Percentiles rank a stretch among this genome's conserved stretches.
These are phyloP conservation scores for Suillus tomentosus DNA, from an alignment of 768 basidiomycete species.

Conservation along the genomic window DNA sequence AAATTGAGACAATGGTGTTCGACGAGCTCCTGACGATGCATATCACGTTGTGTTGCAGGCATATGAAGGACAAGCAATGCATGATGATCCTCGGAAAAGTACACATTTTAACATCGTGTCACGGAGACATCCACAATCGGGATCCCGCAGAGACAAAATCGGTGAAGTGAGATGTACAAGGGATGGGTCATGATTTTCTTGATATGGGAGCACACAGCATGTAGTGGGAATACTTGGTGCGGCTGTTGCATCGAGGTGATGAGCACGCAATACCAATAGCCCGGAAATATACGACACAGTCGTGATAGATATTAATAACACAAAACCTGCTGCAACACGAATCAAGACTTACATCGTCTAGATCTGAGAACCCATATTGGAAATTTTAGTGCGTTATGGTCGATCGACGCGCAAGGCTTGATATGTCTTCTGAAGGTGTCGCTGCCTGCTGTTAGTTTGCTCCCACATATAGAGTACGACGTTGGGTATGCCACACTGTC, in stretches of 20 bases:
- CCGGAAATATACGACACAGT: background rate
- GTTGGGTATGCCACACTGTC: background rate
- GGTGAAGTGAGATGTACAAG: background rate
- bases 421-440: background rate
- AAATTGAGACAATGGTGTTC: background rate
- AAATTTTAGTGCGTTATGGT: background rate
- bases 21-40: background rate
- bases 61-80: background rate
- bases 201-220: background rate
- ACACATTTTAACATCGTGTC: slow-evolving; percentile 1
- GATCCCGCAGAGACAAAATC: background rate
- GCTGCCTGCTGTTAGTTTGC: background rate
- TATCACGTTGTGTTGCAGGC: background rate
- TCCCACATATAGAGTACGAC: background rate
- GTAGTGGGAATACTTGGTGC: background rate
- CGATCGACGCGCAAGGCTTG: background rate
- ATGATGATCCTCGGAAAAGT: background rate
- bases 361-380: background rate
- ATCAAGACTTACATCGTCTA: background rate
- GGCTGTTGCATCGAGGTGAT: background rate
- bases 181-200: background rate
- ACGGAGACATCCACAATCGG: background rate
- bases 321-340: background rate
- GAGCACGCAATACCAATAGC: background rate
- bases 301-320: background rate